Evolutionary conservation across 108 stramenopile species (phyloP), one percentile per base, ranked within the genome.

Genomic region (Seminavis robusta): DNA sequence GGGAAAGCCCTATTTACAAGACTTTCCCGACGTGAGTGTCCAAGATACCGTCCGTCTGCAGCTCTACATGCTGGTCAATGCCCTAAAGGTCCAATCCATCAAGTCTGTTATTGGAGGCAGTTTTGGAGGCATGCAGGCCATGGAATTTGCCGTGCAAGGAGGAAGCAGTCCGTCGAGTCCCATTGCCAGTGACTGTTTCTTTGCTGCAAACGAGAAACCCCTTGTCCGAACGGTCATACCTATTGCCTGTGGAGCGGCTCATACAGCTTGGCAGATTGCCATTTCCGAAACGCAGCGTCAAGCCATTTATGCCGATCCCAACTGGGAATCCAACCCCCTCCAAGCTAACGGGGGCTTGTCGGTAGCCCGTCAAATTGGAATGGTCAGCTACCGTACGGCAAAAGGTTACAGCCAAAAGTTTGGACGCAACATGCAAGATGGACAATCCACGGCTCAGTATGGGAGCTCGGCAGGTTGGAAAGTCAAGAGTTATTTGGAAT

Each of bases 231-330:
- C 81, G 0, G 77, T 86, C 8, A 58, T 94, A 47, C 89, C 90
- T 4, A 94, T 94, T 62, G 95, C 92, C 4, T 95, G 95, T 70
- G 92, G 92, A 25, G 86, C 92, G 10, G 56, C 73, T 10, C 95
- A 97, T 59, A 90, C 92, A 10, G 92, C 93, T 13, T 96, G 95
- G 95, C 95, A 97, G 61, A 97, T 97, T 73, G 90, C 84, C 2
- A 87, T 96, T 24, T 80, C 78, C 33, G 95, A 96, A 63, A 73
- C 83, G 10, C 95, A 96, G 54, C 88, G 95, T 13, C 94, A 97
- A 64, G 92, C 92, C 4, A 94, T 97, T 34, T 94, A 92, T 58
- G 80, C 84, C n/a, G 95, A 97, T 74, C 88, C 91, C 3, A 65
- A 85, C 33, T 97, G 94, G 94, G 51, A 71, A 21, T 63, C 63